A percentile compares a stretch with the other conserved stretches of the same genome.
phyloP scores from a whole-genome alignment of 805 yeast genomes.

The Cyberlindnera maritima region DNA sequence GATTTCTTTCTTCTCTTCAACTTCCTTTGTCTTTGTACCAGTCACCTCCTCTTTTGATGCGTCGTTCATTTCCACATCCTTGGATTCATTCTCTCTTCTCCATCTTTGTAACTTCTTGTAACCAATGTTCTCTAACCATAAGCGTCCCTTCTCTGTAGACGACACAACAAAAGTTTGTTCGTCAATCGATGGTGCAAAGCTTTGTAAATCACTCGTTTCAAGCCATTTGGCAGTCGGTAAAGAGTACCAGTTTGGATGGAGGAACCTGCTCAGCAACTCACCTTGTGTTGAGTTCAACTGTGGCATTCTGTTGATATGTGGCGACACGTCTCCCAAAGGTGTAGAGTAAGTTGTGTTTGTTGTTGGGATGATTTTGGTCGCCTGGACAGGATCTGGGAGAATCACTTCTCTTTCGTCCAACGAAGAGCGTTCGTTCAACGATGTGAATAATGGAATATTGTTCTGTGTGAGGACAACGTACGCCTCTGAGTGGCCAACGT shows the following conservation, averaged over 20 bases:
- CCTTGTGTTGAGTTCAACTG: conserved; percentile 34
- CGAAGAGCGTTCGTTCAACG: conserved; percentile 63
- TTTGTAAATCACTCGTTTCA: conserved; percentile 42
- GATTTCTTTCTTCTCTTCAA: conserved; percentile 1
- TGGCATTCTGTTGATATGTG: conserved; percentile 19
- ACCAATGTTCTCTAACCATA: conserved; percentile 56
- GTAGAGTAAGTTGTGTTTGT: conserved; percentile 21
- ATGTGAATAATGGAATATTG: conserved; percentile 77
- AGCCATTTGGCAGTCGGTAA: conserved; percentile 69
- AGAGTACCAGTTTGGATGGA: conserved; percentile 64
- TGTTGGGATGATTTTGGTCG: conserved; percentile 68
- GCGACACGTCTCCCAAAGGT: conserved; percentile 30
- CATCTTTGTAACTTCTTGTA: conserved; percentile 34
- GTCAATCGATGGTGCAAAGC: conserved; percentile 68
- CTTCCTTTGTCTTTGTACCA: not conserved
- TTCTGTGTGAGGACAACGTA: conserved; percentile 54
- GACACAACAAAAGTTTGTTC: conserved; percentile 55
- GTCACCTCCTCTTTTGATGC: not conserved
- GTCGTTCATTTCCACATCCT: conserved; percentile 17
- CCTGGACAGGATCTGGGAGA: conserved; percentile 63
- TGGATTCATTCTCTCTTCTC: conserved; percentile 13
- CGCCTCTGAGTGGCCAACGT: conserved; percentile 60
- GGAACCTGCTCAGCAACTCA: conserved; percentile 50
- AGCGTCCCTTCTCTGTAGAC: conserved; percentile 46
- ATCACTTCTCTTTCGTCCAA: conserved; percentile 72